A percentile compares a stretch with the other conserved stretches of the same genome.
Conservation (phyloP, 2,329 filamentous ascomycete genomes). For the Emergomyces pasteurianus region DNA sequence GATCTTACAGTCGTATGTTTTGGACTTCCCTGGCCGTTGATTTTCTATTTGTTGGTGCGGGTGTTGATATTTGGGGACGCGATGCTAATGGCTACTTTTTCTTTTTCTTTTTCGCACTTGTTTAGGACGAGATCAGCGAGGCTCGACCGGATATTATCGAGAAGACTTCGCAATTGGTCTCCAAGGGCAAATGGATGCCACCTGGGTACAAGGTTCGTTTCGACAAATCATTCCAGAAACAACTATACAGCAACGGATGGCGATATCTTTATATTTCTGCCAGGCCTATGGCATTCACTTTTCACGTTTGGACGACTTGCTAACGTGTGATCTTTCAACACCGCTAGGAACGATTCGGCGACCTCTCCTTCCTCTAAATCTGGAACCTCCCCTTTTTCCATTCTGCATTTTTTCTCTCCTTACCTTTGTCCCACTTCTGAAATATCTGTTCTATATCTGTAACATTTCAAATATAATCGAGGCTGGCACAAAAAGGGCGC, state of each 20-base stretch:
- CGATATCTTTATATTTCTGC: background rate
- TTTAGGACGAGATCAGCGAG: conserved; percentile 81
- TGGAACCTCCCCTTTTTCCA: background rate
- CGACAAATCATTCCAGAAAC: background rate
- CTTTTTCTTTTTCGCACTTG: conserved; percentile 8
- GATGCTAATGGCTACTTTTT: background rate
- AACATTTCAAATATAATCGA: conserved; percentile 47
- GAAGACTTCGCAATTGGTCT: conserved; percentile 87
- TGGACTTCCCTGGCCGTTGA: conserved; percentile 1
- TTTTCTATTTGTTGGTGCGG: background rate
- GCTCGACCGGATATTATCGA: conserved; percentile 95
- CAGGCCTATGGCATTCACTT: background rate
- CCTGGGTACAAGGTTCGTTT: conserved; percentile 90
- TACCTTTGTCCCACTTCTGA: background rate
- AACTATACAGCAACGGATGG: background rate
- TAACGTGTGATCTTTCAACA: conserved; percentile 12
- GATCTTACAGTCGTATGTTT: conserved; percentile 89
- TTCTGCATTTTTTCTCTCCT: background rate
- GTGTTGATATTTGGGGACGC: background rate
- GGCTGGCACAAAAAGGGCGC: background rate
- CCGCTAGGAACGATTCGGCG: conserved; percentile 94
- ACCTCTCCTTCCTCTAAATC: conserved; percentile 84
- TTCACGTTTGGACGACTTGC: background rate
- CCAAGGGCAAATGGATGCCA: conserved; percentile 96
- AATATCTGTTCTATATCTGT: conserved; percentile 24